Base-by-base conservation (phyloP, 2,329 filamentous ascomycete species). In the Alternaria incomplexa region DNA sequence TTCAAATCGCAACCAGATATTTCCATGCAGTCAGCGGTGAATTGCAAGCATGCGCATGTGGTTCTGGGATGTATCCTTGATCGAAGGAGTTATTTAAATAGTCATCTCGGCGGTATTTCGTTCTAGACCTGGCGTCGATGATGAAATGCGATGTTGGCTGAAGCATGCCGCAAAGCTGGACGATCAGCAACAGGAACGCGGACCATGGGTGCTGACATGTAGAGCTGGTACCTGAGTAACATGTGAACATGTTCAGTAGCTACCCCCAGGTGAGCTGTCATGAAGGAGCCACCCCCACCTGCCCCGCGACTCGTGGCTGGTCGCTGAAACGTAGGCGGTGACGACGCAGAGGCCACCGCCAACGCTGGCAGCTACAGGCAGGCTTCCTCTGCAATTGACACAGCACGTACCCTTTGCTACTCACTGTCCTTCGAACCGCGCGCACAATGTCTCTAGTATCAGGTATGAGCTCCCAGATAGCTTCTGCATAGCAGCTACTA, bases 291-390 rank as follows among this genome's bases (percentile, higher is more conserved):
- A 62, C 56, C 60, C 60, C 60, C 60, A 59, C 60, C 44, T 62
- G 60, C 60, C 60, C 60, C 60, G 60, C 60, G 43, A 56, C 53
- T 47, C 32, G 54, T 46, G 51, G 56, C 50, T 55, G 30, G 60
- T 55, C 15, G 48, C 50, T 50, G 57, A 58, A 62, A 59, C 48
- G 47, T 48, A 53, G 59, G 59, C 56, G 56, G 60, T 62, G 60
- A 62, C 60, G 60, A 59, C 12, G 60, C 56, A 54, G 22, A 47
- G 55, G 46, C 46, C 46, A 61, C 58, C 17, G 58, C 36, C 45
- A 51, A 51, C 28, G 59, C 59, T n/a, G 17, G 70, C 74, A 78
- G 56, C 72, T 64, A 74, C 70, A 72, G 30, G 66, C 66, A 44
- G 69, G 64, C 46, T 20, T 11, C 12, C 12, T 40, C 15, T 20